These are phyloP conservation scores for Apiotrichum mycotoxinovorans DNA, from an alignment of 1,284 basidiomycete species.

Conservation along the genomic window DNA sequence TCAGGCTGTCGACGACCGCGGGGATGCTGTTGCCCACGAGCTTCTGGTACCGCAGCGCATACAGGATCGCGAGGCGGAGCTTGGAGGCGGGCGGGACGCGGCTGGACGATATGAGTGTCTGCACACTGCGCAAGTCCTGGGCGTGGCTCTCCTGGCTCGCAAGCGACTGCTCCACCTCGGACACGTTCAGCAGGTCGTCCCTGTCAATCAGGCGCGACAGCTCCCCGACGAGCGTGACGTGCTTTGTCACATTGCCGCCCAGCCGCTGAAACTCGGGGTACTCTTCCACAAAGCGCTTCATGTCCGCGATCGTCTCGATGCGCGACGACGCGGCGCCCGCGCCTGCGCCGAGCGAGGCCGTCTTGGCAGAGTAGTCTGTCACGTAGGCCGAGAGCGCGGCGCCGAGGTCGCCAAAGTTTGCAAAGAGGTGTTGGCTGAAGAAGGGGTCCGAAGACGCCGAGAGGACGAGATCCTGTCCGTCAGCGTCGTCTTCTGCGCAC, in stretches of 20 bases:
- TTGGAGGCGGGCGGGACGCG: slow-evolving; percentile 74
- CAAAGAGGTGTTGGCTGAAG: slow-evolving; percentile 84
- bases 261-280: slow-evolving; percentile 96
- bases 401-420: slow-evolving; percentile 96
- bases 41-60: slow-evolving; percentile 93
- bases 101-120: slow-evolving; percentile 64
- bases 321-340: slow-evolving; percentile 52
- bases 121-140: slow-evolving; percentile 81
- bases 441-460: slow-evolving; percentile 90
- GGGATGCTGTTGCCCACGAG: slow-evolving; percentile 79
- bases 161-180: slow-evolving; percentile 94
- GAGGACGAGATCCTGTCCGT: slow-evolving; percentile 80
- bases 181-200: slow-evolving; percentile 80
- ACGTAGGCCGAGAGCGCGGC: slow-evolving; percentile 91
- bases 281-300: slow-evolving; percentile 97
- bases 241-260: slow-evolving; percentile 97
- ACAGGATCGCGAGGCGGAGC: slow-evolving; percentile 87
- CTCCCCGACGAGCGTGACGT: slow-evolving; percentile 94
- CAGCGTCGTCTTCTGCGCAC: background rate
- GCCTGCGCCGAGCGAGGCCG: slow-evolving; percentile 52
- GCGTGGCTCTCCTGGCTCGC: slow-evolving; percentile 79
- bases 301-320: slow-evolving; percentile 94
- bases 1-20: slow-evolving; percentile 73
- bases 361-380: slow-evolving; percentile 84
- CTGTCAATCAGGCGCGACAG: slow-evolving; percentile 83